Conservation (phyloP, 306 rosid genomes). For the Fagus sylvatica region DNA sequence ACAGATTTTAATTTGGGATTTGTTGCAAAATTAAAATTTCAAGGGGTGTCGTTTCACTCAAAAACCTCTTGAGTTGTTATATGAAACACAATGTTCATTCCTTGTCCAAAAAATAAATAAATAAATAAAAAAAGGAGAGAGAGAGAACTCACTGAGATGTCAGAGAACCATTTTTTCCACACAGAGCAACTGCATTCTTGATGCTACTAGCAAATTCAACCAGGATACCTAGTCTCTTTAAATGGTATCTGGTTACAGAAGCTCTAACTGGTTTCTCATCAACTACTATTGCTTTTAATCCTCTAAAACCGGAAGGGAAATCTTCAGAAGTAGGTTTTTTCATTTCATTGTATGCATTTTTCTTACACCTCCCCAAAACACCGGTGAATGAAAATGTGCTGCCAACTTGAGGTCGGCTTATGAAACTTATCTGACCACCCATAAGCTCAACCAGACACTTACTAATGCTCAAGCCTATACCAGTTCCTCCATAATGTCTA, state of each 20-base stretch:
- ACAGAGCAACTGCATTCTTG: slow-evolving; percentile 55
- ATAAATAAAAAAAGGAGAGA: not conserved
- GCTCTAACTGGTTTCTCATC: slow-evolving; percentile 96
- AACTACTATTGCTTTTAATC: slow-evolving; percentile 77
- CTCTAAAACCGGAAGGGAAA: slow-evolving; percentile 75
- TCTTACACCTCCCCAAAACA: slow-evolving; percentile 58
- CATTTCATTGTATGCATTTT: slow-evolving; percentile 42
- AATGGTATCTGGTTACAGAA: slow-evolving; percentile 84
- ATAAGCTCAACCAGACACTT: slow-evolving; percentile 93
- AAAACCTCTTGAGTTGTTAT: not conserved
- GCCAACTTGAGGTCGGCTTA: slow-evolving; percentile 77
- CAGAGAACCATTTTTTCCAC: slow-evolving; percentile 61
- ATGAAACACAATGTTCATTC: not conserved
- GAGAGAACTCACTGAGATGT: slow-evolving; percentile 51
- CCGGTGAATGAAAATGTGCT: slow-evolving; percentile 94
- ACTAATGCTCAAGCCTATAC: slow-evolving; percentile 96
- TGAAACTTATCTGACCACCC: slow-evolving; percentile 86
- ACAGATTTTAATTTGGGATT: not conserved
- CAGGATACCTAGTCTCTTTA: slow-evolving; percentile 85
- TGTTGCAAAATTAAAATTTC: not conserved
- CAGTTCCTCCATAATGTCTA: slow-evolving; percentile 94
- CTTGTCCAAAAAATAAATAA: not conserved
- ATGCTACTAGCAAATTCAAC: slow-evolving; percentile 64
- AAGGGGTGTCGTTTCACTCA: not conserved
- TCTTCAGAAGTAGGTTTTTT: slow-evolving; percentile 75